These are phyloP conservation scores for Eudorina sp. DNA, from an alignment of 139 green algal genomes.

Conservation along the genomic window DNA sequence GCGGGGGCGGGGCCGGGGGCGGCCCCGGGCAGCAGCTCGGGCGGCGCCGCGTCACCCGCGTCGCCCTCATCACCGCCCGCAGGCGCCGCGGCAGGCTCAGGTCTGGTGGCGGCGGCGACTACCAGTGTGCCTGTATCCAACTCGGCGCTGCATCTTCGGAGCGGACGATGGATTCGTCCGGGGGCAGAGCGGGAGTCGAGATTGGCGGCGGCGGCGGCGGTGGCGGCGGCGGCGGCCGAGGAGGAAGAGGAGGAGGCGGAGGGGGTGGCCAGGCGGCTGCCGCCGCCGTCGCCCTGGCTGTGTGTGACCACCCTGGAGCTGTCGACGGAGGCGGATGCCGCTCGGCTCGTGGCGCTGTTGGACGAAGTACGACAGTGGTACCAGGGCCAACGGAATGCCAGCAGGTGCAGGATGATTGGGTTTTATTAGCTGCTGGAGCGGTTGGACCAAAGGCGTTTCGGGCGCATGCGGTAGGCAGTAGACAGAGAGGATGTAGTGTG, in stretches of 20 bases:
- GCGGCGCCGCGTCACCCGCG: too few species aligned
- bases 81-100: too few species aligned
- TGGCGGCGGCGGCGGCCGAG: neutral
- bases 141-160: too few species aligned
- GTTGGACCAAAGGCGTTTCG: too few species aligned
- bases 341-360: constrained; percentile 33
- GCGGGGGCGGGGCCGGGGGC: neutral
- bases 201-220: neutral
- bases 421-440: constrained; percentile 22
- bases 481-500: too few species aligned
- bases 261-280: neutral
- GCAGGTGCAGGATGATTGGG: constrained; percentile 44
- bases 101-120: too few species aligned
- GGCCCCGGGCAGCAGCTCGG: too few species aligned
- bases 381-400: neutral
- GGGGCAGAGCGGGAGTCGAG: too few species aligned
- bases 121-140: too few species aligned
- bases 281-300: constrained; percentile 33
- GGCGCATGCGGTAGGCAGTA: neutral
- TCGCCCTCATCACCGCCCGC: too few species aligned
- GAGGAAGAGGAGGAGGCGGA: constrained; percentile 4
- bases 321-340: constrained; percentile 26
- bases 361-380: constrained; percentile 38
- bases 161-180: too few species aligned
- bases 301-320: constrained; percentile 38